These are phyloP conservation scores for Butyriboletus loyo DNA, from an alignment of 768 basidiomycete genomes.

Conservation along the genomic window DNA sequence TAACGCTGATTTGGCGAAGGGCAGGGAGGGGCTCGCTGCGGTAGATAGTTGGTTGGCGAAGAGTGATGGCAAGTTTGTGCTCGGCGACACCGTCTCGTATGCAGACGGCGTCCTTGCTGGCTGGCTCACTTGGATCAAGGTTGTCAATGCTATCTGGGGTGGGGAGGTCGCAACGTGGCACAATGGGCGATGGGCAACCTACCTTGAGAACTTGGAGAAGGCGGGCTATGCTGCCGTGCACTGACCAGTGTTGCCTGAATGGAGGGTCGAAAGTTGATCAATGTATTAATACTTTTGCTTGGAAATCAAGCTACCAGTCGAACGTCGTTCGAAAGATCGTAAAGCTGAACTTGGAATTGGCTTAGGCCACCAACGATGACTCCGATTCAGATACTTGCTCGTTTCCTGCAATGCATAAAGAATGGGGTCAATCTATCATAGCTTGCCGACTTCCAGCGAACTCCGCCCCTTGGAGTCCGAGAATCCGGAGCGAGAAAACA, in stretches of 20 bases:
- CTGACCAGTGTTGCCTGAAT: slow-evolving; percentile 1
- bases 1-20: slow-evolving; percentile 26
- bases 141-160: slow-evolving; percentile 33
- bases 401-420: not conserved
- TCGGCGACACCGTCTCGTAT: slow-evolving; percentile 34
- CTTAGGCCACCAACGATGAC: too few relatives aligned
- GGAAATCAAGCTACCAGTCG: not conserved
- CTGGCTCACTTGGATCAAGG: slow-evolving; percentile 36
- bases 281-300: not conserved
- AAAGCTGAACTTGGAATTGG: not conserved
- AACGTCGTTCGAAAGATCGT: not conserved
- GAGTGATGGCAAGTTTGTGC: slow-evolving; percentile 31
- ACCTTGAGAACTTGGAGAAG: slow-evolving; percentile 29
- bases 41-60: slow-evolving; percentile 32
- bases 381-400: not conserved
- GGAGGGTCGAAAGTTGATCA: not conserved
- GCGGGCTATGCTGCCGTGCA: slow-evolving; percentile 29
- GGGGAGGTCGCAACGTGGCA: slow-evolving; percentile 35
- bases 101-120: slow-evolving; percentile 36
- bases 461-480: not conserved
- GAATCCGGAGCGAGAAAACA: not conserved
- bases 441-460: not conserved
- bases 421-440: not conserved
- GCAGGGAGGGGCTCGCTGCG: slow-evolving; percentile 21
- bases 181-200: slow-evolving; percentile 37